Evolutionary conservation across 2,329 filamentous ascomycete genomes (phyloP).

Genomic region (Trichoderma sp.): DNA sequence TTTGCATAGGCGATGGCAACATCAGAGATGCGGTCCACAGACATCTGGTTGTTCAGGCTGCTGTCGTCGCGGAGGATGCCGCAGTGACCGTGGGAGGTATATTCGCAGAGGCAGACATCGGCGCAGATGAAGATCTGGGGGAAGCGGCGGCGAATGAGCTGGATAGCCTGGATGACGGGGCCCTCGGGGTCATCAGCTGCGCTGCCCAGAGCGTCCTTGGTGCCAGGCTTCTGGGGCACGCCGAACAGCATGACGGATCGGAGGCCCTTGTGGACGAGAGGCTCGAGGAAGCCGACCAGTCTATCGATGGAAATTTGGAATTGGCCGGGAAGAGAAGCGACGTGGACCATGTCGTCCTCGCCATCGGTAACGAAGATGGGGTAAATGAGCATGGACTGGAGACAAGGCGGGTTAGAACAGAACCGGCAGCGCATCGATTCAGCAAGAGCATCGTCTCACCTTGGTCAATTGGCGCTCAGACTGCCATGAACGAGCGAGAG

Average conservation of each 20-base stretch:
- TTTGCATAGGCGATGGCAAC: slow-evolving; percentile 98
- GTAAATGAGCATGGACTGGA: slow-evolving; percentile 95
- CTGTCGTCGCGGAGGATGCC: slow-evolving; percentile 94
- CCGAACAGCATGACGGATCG: slow-evolving; percentile 94
- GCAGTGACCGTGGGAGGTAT: slow-evolving; percentile 96
- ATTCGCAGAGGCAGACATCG: slow-evolving; percentile 97
- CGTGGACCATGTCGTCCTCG: slow-evolving; percentile 86
- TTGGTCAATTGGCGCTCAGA: slow-evolving; percentile 83
- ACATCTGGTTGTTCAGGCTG: slow-evolving; percentile 87
- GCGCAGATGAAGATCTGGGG: slow-evolving; percentile 88
- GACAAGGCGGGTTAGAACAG: slow-evolving; percentile 16
- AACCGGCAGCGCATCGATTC: not conserved
- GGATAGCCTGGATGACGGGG: slow-evolving; percentile 86
- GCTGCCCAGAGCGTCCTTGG: slow-evolving; percentile 90
- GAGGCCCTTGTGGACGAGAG: slow-evolving; percentile 86
- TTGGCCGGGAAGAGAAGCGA: slow-evolving; percentile 90
- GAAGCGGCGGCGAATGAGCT: slow-evolving; percentile 79
- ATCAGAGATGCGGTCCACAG: slow-evolving; percentile 91
- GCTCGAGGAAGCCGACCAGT: slow-evolving; percentile 79
- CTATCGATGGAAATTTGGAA: slow-evolving; percentile 85
- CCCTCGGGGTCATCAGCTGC: slow-evolving; percentile 90
- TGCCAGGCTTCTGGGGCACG: slow-evolving; percentile 77
- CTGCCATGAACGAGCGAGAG: slow-evolving; percentile 78
- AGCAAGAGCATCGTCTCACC: slow-evolving; percentile 49
- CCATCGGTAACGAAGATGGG: slow-evolving; percentile 95